These are phyloP conservation scores for Nothophytophthora sp. DNA, from an alignment of 352 stramenopile species.

Conservation along the genomic window DNA sequence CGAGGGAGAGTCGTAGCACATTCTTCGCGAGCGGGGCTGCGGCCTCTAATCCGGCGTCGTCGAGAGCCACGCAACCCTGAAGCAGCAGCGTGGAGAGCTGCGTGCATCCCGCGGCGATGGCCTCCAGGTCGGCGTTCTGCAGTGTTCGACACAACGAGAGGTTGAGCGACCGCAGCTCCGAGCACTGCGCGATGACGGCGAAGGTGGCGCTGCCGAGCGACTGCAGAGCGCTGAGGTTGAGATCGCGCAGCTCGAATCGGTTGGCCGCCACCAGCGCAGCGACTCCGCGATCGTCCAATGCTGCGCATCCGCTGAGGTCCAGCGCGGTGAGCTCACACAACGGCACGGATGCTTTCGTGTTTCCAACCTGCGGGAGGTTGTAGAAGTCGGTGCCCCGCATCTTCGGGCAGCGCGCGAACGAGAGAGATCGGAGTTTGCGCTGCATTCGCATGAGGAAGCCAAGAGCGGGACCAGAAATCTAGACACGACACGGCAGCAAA, in stretches of 20 bases:
- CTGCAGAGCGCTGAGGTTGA: constrained; percentile 69
- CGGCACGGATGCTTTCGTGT: constrained; percentile 2
- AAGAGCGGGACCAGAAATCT: constrained; percentile 63
- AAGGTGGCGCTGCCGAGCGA: constrained; percentile 60
- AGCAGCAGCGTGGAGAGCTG: constrained; percentile 51
- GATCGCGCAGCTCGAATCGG: constrained; percentile 37
- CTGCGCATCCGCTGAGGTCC: constrained; percentile 55
- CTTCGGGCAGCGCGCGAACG: constrained; percentile 69
- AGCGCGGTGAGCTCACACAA: constrained; percentile 33
- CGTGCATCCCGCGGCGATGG: constrained; percentile 43
- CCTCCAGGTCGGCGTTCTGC: constrained; percentile 48
- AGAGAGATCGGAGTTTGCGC: constrained; percentile 42
- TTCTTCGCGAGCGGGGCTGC: constrained; percentile 34
- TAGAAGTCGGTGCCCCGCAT: constrained; percentile 52
- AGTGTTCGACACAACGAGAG: constrained; percentile 78
- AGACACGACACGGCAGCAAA: background rate
- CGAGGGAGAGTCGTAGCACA: constrained; percentile 73
- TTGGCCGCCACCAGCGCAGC: constrained; percentile 51
- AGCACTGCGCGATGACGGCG: constrained; percentile 52
- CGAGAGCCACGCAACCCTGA: constrained; percentile 67
- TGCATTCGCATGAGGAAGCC: constrained; percentile 61
- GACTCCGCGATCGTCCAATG: constrained; percentile 50
- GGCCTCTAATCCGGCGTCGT: constrained; percentile 50
- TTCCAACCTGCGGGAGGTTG: constrained; percentile 10
- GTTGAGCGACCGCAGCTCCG: constrained; percentile 57